phyloP scores from a whole-genome alignment of 2,329 filamentous ascomycete species.

The Alternaria conjuncta region DNA sequence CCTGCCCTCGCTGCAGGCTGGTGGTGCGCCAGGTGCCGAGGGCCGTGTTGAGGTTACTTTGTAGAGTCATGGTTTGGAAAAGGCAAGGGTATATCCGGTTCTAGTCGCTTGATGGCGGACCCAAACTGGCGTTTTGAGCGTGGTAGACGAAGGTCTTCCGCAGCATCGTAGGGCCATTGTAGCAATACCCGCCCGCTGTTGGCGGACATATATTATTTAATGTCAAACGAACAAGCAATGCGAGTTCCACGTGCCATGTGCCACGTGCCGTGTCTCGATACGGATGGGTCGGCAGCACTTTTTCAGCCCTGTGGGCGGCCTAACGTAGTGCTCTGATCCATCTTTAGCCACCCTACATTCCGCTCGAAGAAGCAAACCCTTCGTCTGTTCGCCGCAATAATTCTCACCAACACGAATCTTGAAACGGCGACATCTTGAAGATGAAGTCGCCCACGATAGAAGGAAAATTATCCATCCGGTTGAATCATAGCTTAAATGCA shows the following conservation, averaged over 20 bases:
- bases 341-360: neutral
- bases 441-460: neutral
- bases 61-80: conserved; percentile 39
- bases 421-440: neutral
- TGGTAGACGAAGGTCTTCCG: conserved; percentile 36
- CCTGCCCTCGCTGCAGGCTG: conserved; percentile 45
- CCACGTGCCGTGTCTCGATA: neutral
- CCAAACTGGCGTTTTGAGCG: conserved; percentile 40
- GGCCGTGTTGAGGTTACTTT: conserved; percentile 52
- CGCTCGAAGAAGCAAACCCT: neutral
- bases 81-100: conserved; percentile 35
- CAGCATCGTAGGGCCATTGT: conserved; percentile 32
- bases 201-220: conserved; percentile 42
- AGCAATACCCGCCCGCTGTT: conserved; percentile 41
- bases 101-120: conserved; percentile 31
- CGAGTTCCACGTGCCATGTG: conserved; percentile 1
- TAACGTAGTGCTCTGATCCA: neutral
- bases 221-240: conserved; percentile 31
- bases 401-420: neutral
- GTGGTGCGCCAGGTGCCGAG: conserved; percentile 48
- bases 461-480: neutral
- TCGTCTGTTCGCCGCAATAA: neutral
- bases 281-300: neutral
- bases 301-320: neutral
- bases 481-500: neutral